A percentile compares a stretch with the other conserved stretches of the same genome.
phyloP scores from a whole-genome alignment of 140 eudicot species.

The Bidens hawaiensis region DNA sequence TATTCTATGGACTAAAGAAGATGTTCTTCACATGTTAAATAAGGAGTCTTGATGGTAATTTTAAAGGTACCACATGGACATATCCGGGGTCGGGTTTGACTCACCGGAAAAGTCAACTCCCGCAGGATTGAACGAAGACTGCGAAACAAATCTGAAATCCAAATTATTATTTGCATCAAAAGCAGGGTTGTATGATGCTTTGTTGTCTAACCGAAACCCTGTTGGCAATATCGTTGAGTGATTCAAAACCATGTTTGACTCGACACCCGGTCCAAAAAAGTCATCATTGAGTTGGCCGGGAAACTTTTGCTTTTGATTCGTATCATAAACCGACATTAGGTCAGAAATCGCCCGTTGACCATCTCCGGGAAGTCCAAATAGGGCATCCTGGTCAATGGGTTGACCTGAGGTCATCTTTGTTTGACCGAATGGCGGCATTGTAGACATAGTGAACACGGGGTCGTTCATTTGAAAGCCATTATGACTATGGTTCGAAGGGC shows the following conservation, averaged over 20 bases:
- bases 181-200: slow-evolving; percentile 32
- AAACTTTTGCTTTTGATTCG: slow-evolving; percentile 34
- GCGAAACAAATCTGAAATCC: slow-evolving; percentile 50
- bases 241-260: slow-evolving; percentile 25
- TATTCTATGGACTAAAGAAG: slow-evolving; percentile 22
- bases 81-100: slow-evolving; percentile 39
- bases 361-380: slow-evolving; percentile 53
- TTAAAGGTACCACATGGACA: slow-evolving; percentile 48
- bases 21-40: slow-evolving; percentile 26
- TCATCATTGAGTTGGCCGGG: slow-evolving; percentile 40
- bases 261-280: slow-evolving; percentile 39
- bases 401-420: slow-evolving; percentile 27
- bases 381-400: slow-evolving; percentile 27
- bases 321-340: slow-evolving; percentile 57
- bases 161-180: slow-evolving; percentile 34
- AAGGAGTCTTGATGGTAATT: slow-evolving; percentile 13
- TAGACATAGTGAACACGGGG: slow-evolving; percentile 28
- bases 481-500: slow-evolving; percentile 24
- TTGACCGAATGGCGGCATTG: slow-evolving; percentile 32
- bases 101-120: slow-evolving; percentile 39
- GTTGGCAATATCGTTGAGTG: slow-evolving; percentile 31
- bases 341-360: slow-evolving; percentile 51
- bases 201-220: slow-evolving; percentile 38
- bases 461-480: slow-evolving; percentile 38
- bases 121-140: slow-evolving; percentile 38